Base-by-base conservation (phyloP, 306 rosid genomes). In the Astragalus glycyphyllos region DNA sequence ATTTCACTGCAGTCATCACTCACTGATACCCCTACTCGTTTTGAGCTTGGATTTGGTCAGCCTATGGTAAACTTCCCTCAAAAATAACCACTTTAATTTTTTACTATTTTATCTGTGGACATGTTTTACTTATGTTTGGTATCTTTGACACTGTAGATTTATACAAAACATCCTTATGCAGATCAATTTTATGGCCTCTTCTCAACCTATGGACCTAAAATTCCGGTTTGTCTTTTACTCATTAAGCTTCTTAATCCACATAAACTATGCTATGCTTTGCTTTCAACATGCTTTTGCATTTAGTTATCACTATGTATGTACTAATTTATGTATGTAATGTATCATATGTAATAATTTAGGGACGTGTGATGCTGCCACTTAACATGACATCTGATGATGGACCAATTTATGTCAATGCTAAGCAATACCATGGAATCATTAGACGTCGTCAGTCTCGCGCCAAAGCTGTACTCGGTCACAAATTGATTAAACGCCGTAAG, bases 371-470 rank as follows among this genome's bases (percentile, higher is more conserved):
- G 98, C 92, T 93, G 78, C 98, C 96, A 3, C 87, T 85, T 82
- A 86, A 80, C 85, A 69, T 86, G 89, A 77, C 87, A 71, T 72
- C 88, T 5, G 94, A 90, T 84, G 96, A 90, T 57, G 98, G 92
- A 76, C 97, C 97, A 4, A 88, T 90, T 40, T 93, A 90, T 45
- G 98, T 93, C 16, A 93, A 93, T 80, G 96, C 98, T 58, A 93
- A 93, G 92, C 98, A 93, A 76, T 93, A 93, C 79, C 90, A 81
- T 69, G 97, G 98, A 83, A 93, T 93, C 84, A 82, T 93, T 73
- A 82, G 97, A 45, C 98, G 98, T 29, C 58, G 98, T 50, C 89
- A 85, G 83, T 88, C 96, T 14, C 96, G 97, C 13, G 96, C 97
- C 11, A 93, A 93, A 85, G 96, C 97, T 35, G 84, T 88, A 23